A percentile compares a stretch with the other conserved stretches of the same genome.
phyloP scores from a whole-genome alignment of 192 early-diverging fungal genomes.

The Kappamyces sp. region DNA sequence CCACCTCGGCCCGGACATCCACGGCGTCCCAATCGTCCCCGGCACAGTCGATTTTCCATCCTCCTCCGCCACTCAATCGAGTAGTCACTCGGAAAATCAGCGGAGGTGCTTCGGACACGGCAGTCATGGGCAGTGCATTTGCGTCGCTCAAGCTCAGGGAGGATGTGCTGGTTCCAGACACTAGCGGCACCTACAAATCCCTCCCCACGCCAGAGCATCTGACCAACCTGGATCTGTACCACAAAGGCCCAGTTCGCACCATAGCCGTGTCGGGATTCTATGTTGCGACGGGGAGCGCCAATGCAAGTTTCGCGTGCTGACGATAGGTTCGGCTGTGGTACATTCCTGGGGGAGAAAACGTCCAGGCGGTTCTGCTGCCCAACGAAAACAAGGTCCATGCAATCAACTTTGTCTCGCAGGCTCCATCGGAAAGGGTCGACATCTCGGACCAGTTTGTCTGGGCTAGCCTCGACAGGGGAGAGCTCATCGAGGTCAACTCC shows the following conservation, averaged over 20 bases:
- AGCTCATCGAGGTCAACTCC: slow-evolving; percentile 51
- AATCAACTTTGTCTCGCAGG: background rate
- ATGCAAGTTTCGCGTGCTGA: slow-evolving; percentile 15
- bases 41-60: too few species aligned
- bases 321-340: slow-evolving; percentile 10
- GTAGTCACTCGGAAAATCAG: too few species aligned
- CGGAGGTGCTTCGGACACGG: too few species aligned
- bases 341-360: slow-evolving; percentile 2
- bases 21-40: too few species aligned
- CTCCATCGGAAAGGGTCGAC: slow-evolving; percentile 15
- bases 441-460: slow-evolving; percentile 62
- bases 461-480: slow-evolving; percentile 56
- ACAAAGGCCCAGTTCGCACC: slow-evolving; percentile 37
- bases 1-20: too few species aligned
- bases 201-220: slow-evolving; percentile 44
- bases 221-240: slow-evolving; percentile 35
- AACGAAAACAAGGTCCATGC: background rate
- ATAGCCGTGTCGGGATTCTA: slow-evolving; percentile 49
- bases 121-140: too few species aligned
- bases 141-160: too few species aligned
- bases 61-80: too few species aligned
- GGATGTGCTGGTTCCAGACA: slow-evolving; percentile 29
- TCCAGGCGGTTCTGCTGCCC: background rate
- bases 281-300: slow-evolving; percentile 28
- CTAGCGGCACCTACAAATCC: slow-evolving; percentile 47